Evolutionary conservation across 2,329 filamentous ascomycete species (phyloP), one percentile per base, ranked within the genome.

Genomic region (Fusarium redolens): DNA sequence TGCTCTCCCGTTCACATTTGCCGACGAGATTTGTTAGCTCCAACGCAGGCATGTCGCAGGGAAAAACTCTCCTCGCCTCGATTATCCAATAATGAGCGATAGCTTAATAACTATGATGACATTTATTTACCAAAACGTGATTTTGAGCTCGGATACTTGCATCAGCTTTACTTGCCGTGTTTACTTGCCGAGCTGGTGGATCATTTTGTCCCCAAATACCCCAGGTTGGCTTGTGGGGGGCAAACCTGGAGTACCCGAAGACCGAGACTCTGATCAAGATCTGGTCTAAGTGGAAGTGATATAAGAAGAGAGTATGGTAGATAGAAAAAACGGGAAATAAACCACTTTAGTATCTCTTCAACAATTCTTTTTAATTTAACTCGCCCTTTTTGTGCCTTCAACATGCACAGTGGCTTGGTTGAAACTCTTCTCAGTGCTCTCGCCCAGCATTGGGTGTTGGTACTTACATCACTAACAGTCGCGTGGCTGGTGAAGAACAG

Each of bases 361-460:
- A 71, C 60, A 50, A n/a, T 20, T 22, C 43, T 5, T 31, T 7
- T 33, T 28, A n/a, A 18, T n/a, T 7, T 3, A 43, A 20, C 25
- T 38, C 7, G 40, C 22, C 48, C 25, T 40, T 40, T 43, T 44
- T 50, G 50, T 60, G 31, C 48, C 62, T 65, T 75, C 73, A 77
- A 65, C 65, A 77, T 76, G 75, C 56, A 77, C 60, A 52, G 63
- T 60, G 73, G 75, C 48, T 51, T 77, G 18, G 37, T 77, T 38
- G 73, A 69, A 61, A 74, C 75, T 4, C 54, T 77, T 5, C 22
- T 76, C 11, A 48, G 41, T 17, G 37, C 38, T 12, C 61, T 77
- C n/a, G 48, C 61, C 35, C 66, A 72, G 22, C 73, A 78, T 38
- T 78, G 76, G 76, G 67, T 41, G 17, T 37, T 76, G 12, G 56